Evolutionary conservation across 2,329 filamentous ascomycete genomes (phyloP).

Genomic region (Calcarisporium arbuscula): DNA sequence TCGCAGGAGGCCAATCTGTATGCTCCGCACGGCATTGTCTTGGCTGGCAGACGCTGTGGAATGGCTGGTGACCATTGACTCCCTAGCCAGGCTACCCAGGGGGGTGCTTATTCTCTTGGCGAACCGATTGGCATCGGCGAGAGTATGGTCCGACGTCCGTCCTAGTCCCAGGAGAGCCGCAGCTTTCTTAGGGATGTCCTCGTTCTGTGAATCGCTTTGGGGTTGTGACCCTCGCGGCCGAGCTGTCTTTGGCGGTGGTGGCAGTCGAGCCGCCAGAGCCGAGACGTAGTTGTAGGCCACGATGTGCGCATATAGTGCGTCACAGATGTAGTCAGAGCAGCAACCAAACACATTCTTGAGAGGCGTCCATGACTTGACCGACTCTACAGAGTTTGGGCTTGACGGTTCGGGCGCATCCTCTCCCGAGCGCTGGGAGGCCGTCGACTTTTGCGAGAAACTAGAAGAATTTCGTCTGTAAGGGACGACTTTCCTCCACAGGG

Average conservation of each 20-base stretch:
- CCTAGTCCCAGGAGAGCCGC: constrained; percentile 44
- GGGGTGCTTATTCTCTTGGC: constrained; percentile 19
- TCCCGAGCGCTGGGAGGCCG: constrained; percentile 4
- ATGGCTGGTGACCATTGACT: constrained; percentile 16
- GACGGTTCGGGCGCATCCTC: constrained; percentile 9
- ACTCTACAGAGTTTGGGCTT: constrained; percentile 10
- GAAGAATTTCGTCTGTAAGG: constrained; percentile 18
- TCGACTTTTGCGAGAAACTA: constrained; percentile 2
- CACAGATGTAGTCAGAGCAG: constrained; percentile 49
- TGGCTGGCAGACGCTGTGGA: constrained; percentile 14
- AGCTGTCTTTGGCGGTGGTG: constrained; percentile 10
- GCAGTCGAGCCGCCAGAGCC: constrained; percentile 20
- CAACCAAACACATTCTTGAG: constrained; percentile 47
- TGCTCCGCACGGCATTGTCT: constrained; percentile 32
- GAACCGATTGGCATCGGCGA: constrained; percentile 14
- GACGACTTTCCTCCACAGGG: constrained; percentile 31
- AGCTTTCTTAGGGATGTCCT: constrained; percentile 45
- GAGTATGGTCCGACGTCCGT: constrained; percentile 13
- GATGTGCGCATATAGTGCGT: constrained; percentile 53
- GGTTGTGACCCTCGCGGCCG: constrained; percentile 11
- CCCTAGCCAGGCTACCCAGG: constrained; percentile 19
- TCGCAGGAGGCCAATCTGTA: constrained; percentile 42
- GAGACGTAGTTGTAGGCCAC: constrained; percentile 53
- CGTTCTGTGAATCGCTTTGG: constrained; percentile 19
- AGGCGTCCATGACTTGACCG: constrained; percentile 32